phyloP scores from a whole-genome alignment of 192 early-diverging fungal genomes.

The Umbelopsis sp. region DNA sequence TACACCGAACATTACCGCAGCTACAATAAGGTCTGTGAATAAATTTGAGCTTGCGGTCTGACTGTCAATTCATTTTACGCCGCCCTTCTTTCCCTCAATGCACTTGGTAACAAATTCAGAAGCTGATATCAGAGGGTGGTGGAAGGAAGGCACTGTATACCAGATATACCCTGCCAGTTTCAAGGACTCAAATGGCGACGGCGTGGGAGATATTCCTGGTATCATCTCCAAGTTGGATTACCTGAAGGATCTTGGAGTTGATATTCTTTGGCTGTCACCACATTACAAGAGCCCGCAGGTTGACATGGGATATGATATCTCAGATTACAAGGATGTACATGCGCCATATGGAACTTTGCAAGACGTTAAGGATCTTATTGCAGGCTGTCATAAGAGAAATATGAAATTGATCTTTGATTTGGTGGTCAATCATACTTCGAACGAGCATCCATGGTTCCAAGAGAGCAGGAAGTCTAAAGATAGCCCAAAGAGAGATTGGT shows the following conservation, averaged over 20 bases:
- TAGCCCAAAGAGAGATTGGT: neutral
- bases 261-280: neutral
- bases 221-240: constrained; percentile 8
- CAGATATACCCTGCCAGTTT: constrained; percentile 14
- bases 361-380: neutral
- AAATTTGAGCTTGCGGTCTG: neutral
- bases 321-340: constrained; percentile 7
- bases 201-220: neutral
- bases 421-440: constrained; percentile 19
- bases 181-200: neutral
- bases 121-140: neutral
- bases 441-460: constrained; percentile 7
- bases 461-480: neutral
- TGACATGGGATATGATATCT: constrained; percentile 13
- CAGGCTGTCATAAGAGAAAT: neutral
- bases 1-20: too few relatives aligned
- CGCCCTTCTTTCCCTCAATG: neutral
- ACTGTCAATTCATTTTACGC: neutral
- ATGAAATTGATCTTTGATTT: constrained; percentile 11
- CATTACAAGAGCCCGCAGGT: neutral
- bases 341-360: constrained; percentile 14
- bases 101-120: neutral
- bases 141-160: constrained; percentile 15
- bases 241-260: neutral
- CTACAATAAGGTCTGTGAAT: neutral